Conservation (phyloP, 306 rosid species). For the Cucumis melo region DNA sequence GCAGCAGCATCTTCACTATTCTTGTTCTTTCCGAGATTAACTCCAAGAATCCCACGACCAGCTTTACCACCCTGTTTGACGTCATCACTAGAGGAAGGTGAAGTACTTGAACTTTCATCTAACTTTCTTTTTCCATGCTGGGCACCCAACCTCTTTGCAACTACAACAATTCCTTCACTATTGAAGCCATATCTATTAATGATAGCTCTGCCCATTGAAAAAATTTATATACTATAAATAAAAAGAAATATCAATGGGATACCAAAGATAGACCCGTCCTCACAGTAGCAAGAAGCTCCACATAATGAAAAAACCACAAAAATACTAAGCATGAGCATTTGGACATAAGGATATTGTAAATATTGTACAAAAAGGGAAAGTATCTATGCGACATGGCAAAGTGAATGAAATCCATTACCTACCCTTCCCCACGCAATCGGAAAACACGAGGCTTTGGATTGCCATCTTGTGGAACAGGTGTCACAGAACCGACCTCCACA, state of each 20-base stretch:
- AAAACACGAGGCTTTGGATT: conserved; percentile 93
- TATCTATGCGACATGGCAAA: background rate
- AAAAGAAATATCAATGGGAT: background rate
- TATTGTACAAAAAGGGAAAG: background rate
- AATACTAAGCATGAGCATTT: background rate
- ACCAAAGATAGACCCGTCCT: background rate
- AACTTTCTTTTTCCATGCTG: conserved; percentile 94
- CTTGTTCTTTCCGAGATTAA: conserved; percentile 94
- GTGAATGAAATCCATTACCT: conserved; percentile 15
- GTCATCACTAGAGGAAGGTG: conserved; percentile 51
- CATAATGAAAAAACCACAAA: background rate
- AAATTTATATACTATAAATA: background rate
- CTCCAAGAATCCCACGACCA: conserved; percentile 97
- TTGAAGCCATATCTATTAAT: conserved; percentile 95
- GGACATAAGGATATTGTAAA: background rate
- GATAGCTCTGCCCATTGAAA: conserved; percentile 51
- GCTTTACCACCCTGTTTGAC: conserved; percentile 84
- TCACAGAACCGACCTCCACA: conserved; percentile 94
- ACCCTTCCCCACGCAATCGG: conserved; percentile 69
- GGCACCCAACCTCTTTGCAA: conserved; percentile 83
- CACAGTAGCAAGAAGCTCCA: conserved; percentile 6
- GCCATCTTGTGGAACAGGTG: conserved; percentile 92
- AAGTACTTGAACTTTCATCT: conserved; percentile 61
- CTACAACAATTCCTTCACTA: conserved; percentile 93
- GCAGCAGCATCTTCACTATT: conserved; percentile 92